These are phyloP conservation scores for Dactylonectria estremocensis DNA, from an alignment of 2,329 filamentous ascomycete species.

Conservation along the genomic window DNA sequence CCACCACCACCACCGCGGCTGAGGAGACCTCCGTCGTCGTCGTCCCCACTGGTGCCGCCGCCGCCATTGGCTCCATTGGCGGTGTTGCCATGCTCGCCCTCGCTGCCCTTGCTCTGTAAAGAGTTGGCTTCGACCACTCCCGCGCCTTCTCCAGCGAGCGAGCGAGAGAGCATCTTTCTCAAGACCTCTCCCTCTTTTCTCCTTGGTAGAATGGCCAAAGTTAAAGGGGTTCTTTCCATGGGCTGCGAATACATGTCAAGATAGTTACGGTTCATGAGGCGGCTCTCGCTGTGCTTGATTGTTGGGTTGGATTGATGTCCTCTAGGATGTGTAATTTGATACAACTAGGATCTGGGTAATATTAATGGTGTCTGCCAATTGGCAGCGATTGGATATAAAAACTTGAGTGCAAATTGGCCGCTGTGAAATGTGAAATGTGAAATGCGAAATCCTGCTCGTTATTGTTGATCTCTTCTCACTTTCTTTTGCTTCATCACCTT, in stretches of 20 bases:
- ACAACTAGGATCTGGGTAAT: constrained; percentile 34
- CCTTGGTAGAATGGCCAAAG: neutral
- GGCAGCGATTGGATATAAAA: constrained; percentile 24
- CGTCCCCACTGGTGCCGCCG: constrained; percentile 50
- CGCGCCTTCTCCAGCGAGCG: neutral
- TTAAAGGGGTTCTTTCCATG: constrained; percentile 2
- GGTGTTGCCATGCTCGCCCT: constrained; percentile 52
- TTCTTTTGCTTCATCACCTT: neutral
- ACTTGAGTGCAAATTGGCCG: neutral
- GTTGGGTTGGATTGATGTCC: constrained; percentile 20
- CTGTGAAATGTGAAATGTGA: neutral
- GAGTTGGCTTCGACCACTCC: neutral
- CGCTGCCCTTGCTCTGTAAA: constrained; percentile 57
- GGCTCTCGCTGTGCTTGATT: constrained; percentile 13
- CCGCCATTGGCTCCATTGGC: constrained; percentile 50
- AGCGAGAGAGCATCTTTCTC: neutral
- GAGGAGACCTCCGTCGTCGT: constrained; percentile 33
- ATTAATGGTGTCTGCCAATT: constrained; percentile 30
- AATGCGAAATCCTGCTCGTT: too few relatives aligned
- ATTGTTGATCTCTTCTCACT: neutral
- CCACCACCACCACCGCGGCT: constrained; percentile 19
- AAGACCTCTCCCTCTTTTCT: too few relatives aligned
- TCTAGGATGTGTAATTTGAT: constrained; percentile 22
- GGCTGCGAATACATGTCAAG: constrained; percentile 12
- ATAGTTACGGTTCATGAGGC: constrained; percentile 30